phyloP scores from a whole-genome alignment of 192 early-diverging fungal species.

The Fimicolochytrium jonesii region DNA sequence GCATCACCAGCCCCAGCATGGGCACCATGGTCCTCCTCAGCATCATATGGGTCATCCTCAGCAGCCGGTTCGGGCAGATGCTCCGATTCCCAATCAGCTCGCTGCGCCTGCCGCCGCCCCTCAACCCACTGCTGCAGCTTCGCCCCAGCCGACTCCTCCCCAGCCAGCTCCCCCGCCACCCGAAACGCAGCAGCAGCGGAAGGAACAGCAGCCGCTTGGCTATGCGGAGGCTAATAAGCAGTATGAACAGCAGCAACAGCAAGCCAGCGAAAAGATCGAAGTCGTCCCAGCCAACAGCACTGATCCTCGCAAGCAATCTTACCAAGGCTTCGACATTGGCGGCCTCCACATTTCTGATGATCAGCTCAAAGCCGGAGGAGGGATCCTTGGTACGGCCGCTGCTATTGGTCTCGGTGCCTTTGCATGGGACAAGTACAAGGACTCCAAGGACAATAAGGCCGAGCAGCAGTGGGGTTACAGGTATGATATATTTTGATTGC shows the following conservation, averaged over 20 bases:
- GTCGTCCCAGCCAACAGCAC: neutral
- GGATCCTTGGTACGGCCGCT: conserved; percentile 30
- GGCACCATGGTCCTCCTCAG: neutral
- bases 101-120: too few species aligned
- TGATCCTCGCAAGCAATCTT: conserved; percentile 5
- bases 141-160: too few species aligned
- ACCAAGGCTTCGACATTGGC: neutral
- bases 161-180: too few species aligned
- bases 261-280: neutral
- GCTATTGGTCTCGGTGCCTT: conserved; percentile 30
- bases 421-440: conserved; percentile 26
- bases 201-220: too few species aligned
- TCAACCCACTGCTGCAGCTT: too few species aligned
- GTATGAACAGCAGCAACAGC: neutral
- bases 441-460: conserved; percentile 7
- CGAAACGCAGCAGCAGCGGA: conserved; percentile 1
- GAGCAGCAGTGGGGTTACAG: neutral
- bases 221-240: too few species aligned
- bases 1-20: neutral
- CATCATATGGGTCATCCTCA: too few species aligned
- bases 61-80: too few species aligned
- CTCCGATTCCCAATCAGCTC: too few species aligned
- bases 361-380: conserved; percentile 16
- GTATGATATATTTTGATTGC: too few species aligned
- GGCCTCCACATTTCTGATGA: conserved; percentile 3